Percentiles rank a stretch among this genome's conserved stretches.
phyloP scores from a whole-genome alignment of 2,329 filamentous ascomycete species.

The Pseudocercospora crystallina region DNA sequence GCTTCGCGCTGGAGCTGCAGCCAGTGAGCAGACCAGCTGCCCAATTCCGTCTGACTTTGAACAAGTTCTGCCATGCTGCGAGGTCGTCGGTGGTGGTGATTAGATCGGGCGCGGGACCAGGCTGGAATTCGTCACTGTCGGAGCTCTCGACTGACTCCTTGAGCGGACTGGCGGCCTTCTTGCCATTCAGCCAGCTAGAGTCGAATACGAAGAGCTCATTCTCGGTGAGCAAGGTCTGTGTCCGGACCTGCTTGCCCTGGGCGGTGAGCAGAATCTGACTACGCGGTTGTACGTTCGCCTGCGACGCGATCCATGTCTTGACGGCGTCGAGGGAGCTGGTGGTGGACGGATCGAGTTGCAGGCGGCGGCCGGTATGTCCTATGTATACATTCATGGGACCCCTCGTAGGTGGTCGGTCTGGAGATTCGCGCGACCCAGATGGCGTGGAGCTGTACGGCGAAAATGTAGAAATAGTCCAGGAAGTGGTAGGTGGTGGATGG shows the following conservation, averaged over 20 bases:
- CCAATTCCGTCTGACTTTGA: slow-evolving; percentile 79
- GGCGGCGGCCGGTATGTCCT: slow-evolving; percentile 86
- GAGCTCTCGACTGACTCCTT: slow-evolving; percentile 42
- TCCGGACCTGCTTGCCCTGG: slow-evolving; percentile 79
- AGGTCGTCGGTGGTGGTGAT: slow-evolving; percentile 78
- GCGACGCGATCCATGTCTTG: slow-evolving; percentile 74
- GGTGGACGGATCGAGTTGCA: slow-evolving; percentile 73
- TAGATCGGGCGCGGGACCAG: slow-evolving; percentile 70
- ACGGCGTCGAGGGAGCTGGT: slow-evolving; percentile 81
- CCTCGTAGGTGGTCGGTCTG: too few relatives aligned
- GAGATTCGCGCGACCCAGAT: too few relatives aligned
- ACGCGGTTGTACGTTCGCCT: slow-evolving; percentile 70
- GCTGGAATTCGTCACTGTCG: slow-evolving; percentile 55
- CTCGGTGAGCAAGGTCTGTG: slow-evolving; percentile 78
- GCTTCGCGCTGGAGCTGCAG: slow-evolving; percentile 64
- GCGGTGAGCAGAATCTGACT: slow-evolving; percentile 85
- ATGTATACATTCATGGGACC: slow-evolving; percentile 56
- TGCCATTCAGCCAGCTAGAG: slow-evolving; percentile 53
- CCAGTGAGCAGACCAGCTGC: slow-evolving; percentile 68
- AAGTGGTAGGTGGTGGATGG: too few relatives aligned
- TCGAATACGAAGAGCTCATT: slow-evolving; percentile 93
- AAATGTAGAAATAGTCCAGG: too few relatives aligned
- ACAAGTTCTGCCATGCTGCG: slow-evolving; percentile 84
- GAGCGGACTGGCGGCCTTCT: slow-evolving; percentile 33
- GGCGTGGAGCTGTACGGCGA: too few relatives aligned